A percentile compares a stretch with the other conserved stretches of the same genome.
phyloP scores from a whole-genome alignment of 352 stramenopile genomes.

The Thalassiosira livingstoniorum region DNA sequence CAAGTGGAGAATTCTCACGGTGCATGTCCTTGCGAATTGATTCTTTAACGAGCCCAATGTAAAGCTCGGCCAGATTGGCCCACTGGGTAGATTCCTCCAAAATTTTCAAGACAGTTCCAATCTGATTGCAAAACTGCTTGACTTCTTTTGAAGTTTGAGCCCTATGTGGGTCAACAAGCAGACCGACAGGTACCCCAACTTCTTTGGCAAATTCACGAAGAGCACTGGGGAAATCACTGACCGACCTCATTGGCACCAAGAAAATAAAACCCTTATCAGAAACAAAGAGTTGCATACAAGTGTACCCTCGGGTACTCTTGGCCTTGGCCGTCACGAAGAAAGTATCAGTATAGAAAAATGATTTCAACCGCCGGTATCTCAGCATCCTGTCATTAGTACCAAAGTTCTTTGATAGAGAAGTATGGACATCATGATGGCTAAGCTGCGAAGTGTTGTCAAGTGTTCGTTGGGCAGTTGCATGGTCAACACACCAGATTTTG shows the following conservation, averaged over 20 bases:
- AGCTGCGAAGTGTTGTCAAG: not conserved
- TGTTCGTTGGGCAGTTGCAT: not conserved
- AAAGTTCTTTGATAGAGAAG: slow-evolving; percentile 43
- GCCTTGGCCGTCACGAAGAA: slow-evolving; percentile 55
- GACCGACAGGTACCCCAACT: slow-evolving; percentile 33
- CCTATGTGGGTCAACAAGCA: slow-evolving; percentile 41
- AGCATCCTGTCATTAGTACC: slow-evolving; percentile 51
- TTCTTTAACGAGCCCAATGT: slow-evolving; percentile 55
- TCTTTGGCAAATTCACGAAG: slow-evolving; percentile 39
- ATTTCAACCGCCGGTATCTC: slow-evolving; percentile 38
- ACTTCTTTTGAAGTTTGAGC: slow-evolving; percentile 36
- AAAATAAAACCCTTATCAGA: slow-evolving; percentile 38
- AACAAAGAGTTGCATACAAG: slow-evolving; percentile 54
- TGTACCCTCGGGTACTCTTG: slow-evolving; percentile 50
- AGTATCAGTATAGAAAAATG: slow-evolving; percentile 61
- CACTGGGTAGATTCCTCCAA: slow-evolving; percentile 45
- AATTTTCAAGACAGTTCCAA: slow-evolving; percentile 38
- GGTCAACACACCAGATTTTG: not conserved
- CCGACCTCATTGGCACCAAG: slow-evolving; percentile 26
- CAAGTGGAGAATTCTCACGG: not conserved
- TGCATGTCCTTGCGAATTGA: slow-evolving; percentile 40
- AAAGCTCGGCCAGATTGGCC: slow-evolving; percentile 47
- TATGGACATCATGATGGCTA: not conserved
- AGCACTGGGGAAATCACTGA: slow-evolving; percentile 23
- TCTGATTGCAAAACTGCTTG: slow-evolving; percentile 37